Base-by-base conservation (phyloP, 164 flowering plant species). In the Cinnamomum micranthum region DNA sequence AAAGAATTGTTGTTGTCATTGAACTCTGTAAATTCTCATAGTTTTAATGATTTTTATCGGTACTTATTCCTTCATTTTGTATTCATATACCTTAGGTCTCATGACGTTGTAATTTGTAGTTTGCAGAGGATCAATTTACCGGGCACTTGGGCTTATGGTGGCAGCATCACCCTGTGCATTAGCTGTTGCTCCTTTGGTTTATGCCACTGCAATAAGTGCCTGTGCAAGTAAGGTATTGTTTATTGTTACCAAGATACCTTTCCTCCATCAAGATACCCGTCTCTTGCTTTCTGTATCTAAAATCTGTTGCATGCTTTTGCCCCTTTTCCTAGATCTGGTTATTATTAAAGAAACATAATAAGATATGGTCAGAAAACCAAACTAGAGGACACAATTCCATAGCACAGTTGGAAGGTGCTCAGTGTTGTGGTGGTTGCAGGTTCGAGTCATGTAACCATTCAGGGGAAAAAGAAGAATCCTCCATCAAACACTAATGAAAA, bases 111-210 rank as follows among this genome's bases (percentile, higher is more conserved):
- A 55, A 64, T 75, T 50, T 89, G 81, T 77, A 95, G 99, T 63
- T 81, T 93, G 92, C 89, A 87, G 99, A 88, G 99, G 99, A 80
- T 95, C 99, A 70, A 74, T 95, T 71, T 95, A 95, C 80, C 85
- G 99, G 81, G 99, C 97, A 63, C 78, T 95, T 80, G 99, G 99
- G 71, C 98, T 95, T 65, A 92, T 95, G 99, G 98, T 95, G 74
- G 99, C 99, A 67, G 98, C 99, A 78, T 95, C 99, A 73, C 99
- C 99, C 13, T 95, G 99, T 84, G 99, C 99, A 19, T 81, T 95
- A 85, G 99, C 99, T 80, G 99, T 91, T 41, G 98, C 99, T 83
- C 99, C 99, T 69, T 81, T 95, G 81, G 95, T 93, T 50, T 95
- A 95, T 86, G 98, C 94, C 70, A 93, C 89, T 69, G 97, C 99